Evolutionary conservation across 208 protist species (phyloP), one percentile per base, ranked within the genome.

Genomic region (Leishmania tarentolae): DNA sequence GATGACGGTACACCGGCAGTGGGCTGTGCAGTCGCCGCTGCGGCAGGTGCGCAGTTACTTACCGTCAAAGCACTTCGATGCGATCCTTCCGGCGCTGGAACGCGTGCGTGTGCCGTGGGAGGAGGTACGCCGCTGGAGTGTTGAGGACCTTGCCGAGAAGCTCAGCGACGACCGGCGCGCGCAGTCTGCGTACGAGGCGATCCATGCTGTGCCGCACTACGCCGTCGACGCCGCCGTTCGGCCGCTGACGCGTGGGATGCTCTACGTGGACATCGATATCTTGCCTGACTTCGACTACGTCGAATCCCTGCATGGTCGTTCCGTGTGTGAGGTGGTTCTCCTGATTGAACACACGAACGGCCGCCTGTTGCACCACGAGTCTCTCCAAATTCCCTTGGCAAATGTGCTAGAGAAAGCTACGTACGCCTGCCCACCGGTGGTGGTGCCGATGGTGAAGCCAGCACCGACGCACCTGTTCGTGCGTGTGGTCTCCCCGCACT

Each of bases 1-100:
- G 21, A 99, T 99, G 98, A 95, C 99, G 21, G 93, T 99, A 31
- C 88, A 97, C 50, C 94, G 97, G 42, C 98, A 99, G 92, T 99
- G 99, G 99, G 79, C 80, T 15, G 96, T 98, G 37, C 97, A 99
- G 88, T 96, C 92, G 21, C 98, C 98, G 56, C 86, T 98, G 78
- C 92, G 97, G 46, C 97, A 99, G 88, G 92, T 99, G 76, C 83
- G 87, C 40, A 75, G 89, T 57, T 76, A 87, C 19, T 52, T 99
- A 42, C 85, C 93, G 9, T 76, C 83, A 37, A 98, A 99, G 84
- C 84, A 83, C 76, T 94, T 93, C 82, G 80, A 86, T 37, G 81
- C 87, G 21, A 96, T 99, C 70, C 86, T 99, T 71, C 94, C 97
- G 9, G 88, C 93, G 70, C 83, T 99, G 2, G 99, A 99, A 90